A percentile compares a stretch with the other conserved stretches of the same genome.
phyloP scores from a whole-genome alignment of 2,329 filamentous ascomycete species.

The Penicillium palitans region DNA sequence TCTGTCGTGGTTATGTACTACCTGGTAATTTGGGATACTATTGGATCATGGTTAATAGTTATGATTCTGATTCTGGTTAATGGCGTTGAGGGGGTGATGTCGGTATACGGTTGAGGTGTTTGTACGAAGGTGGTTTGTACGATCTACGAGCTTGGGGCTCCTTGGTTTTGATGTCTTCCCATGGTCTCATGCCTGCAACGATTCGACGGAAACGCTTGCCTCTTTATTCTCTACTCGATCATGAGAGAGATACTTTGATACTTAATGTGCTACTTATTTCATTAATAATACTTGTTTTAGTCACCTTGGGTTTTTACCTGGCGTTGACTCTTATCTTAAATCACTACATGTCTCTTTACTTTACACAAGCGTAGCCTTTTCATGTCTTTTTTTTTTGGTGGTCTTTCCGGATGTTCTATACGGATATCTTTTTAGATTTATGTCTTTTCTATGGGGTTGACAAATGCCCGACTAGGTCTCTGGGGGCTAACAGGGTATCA shows the following conservation, averaged over 20 bases:
- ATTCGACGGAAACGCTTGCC: neutral
- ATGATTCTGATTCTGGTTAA: neutral
- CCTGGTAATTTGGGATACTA: conserved; percentile 3
- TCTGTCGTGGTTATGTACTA: neutral
- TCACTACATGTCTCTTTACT: neutral
- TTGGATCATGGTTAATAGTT: neutral
- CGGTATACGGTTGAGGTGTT: neutral
- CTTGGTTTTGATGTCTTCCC: neutral
- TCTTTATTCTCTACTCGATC: neutral
- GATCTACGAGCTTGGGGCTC: neutral
- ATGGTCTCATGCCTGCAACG: conserved; percentile 4
- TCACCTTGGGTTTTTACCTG: neutral
- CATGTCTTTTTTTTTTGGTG: too few relatives aligned
- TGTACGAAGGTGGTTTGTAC: neutral
- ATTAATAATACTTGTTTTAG: conserved; percentile 9
- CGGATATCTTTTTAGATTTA: too few relatives aligned
- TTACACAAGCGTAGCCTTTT: too few relatives aligned
- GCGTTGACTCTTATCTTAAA: neutral
- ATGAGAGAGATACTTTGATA: neutral
- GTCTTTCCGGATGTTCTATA: too few relatives aligned
- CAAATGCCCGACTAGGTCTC: too few relatives aligned
- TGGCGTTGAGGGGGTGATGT: neutral
- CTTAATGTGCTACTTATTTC: conserved; percentile 8
- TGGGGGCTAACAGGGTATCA: too few relatives aligned
- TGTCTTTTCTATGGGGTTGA: too few relatives aligned